These are phyloP conservation scores for Leccinum imitatum DNA, from an alignment of 768 basidiomycete species.

Conservation along the genomic window DNA sequence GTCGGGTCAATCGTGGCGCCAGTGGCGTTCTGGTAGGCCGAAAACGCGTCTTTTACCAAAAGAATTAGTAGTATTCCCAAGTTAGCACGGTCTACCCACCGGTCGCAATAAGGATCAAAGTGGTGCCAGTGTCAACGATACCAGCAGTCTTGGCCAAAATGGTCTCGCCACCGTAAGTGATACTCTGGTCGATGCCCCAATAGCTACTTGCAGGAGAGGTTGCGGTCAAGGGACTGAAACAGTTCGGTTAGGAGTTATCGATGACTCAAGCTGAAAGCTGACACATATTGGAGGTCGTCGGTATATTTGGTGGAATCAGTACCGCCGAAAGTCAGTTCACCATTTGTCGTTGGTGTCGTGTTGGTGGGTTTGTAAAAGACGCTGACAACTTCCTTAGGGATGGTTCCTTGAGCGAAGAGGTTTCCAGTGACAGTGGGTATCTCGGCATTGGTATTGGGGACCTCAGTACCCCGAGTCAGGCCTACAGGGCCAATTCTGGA, in stretches of 20 bases:
- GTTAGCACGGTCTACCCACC: slow-evolving; percentile 22
- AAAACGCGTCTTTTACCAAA: slow-evolving; percentile 37
- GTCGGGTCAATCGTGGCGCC: slow-evolving; percentile 36
- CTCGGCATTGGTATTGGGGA: background rate
- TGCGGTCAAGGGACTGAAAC: slow-evolving; percentile 43
- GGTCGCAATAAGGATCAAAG: slow-evolving; percentile 49
- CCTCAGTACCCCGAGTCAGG: slow-evolving; percentile 45
- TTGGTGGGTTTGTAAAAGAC: slow-evolving; percentile 52
- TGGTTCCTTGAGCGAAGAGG: slow-evolving; percentile 42
- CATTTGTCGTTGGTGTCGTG: slow-evolving; percentile 36
- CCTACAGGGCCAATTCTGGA: slow-evolving; percentile 58
- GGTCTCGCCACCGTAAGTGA: slow-evolving; percentile 47
- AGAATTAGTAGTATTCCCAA: background rate
- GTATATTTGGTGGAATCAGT: slow-evolving; percentile 25
- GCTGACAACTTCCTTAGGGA: slow-evolving; percentile 42
- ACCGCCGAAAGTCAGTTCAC: slow-evolving; percentile 56
- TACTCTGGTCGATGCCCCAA: slow-evolving; percentile 62
- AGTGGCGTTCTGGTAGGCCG: slow-evolving; percentile 43
- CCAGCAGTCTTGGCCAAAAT: slow-evolving; percentile 50
- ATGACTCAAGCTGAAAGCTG: slow-evolving; percentile 7
- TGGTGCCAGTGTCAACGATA: slow-evolving; percentile 62
- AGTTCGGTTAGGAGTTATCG: background rate
- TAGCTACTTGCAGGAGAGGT: slow-evolving; percentile 46
- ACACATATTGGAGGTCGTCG: slow-evolving; percentile 46
- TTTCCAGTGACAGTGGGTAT: slow-evolving; percentile 62